These are phyloP conservation scores for Irpex sp. DNA, from an alignment of 1,284 basidiomycete species.

Conservation along the genomic window DNA sequence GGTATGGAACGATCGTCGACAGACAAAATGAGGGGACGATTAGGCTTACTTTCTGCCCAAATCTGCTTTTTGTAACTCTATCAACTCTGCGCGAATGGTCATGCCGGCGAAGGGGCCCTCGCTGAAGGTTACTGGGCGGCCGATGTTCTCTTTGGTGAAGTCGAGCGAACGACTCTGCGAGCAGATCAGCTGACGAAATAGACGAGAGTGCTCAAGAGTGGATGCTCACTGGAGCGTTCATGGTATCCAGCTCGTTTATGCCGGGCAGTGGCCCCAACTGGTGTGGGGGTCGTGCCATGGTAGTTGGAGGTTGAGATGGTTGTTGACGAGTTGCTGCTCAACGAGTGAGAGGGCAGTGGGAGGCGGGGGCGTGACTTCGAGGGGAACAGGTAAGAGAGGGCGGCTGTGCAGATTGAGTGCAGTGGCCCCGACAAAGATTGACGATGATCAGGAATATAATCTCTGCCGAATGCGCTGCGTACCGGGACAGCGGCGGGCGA, in stretches of 20 bases:
- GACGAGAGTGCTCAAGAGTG: not conserved
- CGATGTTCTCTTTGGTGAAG: constrained; percentile 7
- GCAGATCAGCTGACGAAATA: not conserved
- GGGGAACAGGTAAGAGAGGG: not conserved
- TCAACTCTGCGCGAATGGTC: constrained; percentile 16
- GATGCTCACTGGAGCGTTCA: not conserved
- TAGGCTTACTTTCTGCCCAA: constrained; percentile 18
- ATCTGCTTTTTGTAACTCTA: constrained; percentile 19
- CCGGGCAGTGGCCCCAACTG: not conserved
- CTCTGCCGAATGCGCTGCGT: constrained; percentile 12
- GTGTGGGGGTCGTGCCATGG: not conserved
- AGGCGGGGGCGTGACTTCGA: not conserved
- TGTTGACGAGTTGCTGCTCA: not conserved
- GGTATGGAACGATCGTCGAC: not conserved
- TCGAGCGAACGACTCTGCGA: not conserved
- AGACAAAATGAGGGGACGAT: not conserved
- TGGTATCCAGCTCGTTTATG: constrained; percentile 1
- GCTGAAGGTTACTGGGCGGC: constrained; percentile 12
- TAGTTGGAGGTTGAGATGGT: not conserved
- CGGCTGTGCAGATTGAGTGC: not conserved
- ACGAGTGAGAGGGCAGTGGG: not conserved
- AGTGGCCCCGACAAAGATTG: constrained; percentile 4
- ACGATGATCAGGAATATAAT: constrained; percentile 12
- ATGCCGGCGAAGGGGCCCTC: constrained; percentile 14
- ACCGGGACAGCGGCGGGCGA: constrained; percentile 16